phyloP scores from a whole-genome alignment of 768 basidiomycete species.

The Pholiota microspora region DNA sequence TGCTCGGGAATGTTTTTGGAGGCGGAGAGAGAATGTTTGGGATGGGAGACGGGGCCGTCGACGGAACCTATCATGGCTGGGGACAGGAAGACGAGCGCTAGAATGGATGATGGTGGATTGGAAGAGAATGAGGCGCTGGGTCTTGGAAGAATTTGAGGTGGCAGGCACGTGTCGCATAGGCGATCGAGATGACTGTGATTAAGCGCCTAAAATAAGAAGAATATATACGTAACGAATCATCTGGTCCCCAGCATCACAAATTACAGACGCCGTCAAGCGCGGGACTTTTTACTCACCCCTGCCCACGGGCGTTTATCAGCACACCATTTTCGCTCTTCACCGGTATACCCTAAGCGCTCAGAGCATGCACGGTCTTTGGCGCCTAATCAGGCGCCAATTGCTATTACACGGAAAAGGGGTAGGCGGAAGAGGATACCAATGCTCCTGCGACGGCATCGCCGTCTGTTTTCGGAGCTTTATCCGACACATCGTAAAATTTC shows the following conservation, averaged over 20 bases:
- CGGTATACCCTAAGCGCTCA: not conserved
- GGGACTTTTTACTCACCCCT: not conserved
- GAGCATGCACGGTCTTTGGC: not conserved
- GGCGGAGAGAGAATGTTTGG: slow-evolving; percentile 6
- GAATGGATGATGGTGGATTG: slow-evolving; percentile 12
- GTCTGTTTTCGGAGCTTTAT: slow-evolving; percentile 11
- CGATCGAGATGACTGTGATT: slow-evolving; percentile 1
- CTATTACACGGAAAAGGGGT: not conserved
- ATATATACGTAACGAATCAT: slow-evolving; percentile 4
- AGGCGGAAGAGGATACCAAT: not conserved
- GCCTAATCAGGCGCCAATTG: not conserved
- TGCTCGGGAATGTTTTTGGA: slow-evolving; percentile 9
- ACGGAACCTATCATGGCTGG: slow-evolving; percentile 9
- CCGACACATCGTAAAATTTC: slow-evolving; percentile 3
- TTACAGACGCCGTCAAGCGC: slow-evolving; percentile 5
- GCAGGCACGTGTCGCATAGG: slow-evolving; percentile 3
- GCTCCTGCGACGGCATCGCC: not conserved
- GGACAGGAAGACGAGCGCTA: slow-evolving; percentile 15
- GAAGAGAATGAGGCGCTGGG: slow-evolving; percentile 7
- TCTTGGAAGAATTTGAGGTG: not conserved
- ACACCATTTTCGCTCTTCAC: not conserved
- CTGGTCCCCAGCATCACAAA: not conserved
- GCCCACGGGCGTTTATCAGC: not conserved
- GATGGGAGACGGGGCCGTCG: slow-evolving; percentile 5
- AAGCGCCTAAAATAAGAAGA: slow-evolving; percentile 13